Evolutionary conservation across 768 basidiomycete genomes (phyloP).

Genomic region (Lyophyllum semitale): DNA sequence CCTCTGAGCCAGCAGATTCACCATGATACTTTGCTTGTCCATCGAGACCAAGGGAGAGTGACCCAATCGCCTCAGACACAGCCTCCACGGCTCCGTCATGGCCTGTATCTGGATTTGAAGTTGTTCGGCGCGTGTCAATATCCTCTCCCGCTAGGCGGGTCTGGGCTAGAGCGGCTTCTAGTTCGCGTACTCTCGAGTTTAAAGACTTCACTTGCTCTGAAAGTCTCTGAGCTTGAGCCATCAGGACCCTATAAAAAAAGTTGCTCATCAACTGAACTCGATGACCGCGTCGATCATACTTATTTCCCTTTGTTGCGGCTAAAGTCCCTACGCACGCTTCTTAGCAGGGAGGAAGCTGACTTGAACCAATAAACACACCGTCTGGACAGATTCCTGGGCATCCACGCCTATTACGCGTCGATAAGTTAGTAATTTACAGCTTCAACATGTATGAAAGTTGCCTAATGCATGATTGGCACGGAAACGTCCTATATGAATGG

Average conservation of each 20-base stretch:
- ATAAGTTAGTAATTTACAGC: background rate
- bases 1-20: conserved; percentile 51
- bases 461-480: conserved; percentile 56
- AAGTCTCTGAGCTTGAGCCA: conserved; percentile 50
- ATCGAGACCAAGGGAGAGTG: conserved; percentile 48
- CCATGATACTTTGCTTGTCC: conserved; percentile 55
- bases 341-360: conserved; percentile 1
- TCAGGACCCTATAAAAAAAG: conserved; percentile 40
- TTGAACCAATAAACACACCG: conserved; percentile 27
- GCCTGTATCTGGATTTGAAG: conserved; percentile 14
- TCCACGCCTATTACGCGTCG: conserved; percentile 37
- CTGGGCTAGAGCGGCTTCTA: conserved; percentile 42
- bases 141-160: conserved; percentile 10
- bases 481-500: conserved; percentile 40
- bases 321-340: conserved; percentile 36
- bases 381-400: conserved; percentile 55
- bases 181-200: conserved; percentile 42
- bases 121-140: background rate
- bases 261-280: background rate
- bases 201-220: conserved; percentile 48
- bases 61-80: conserved; percentile 44
- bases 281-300: conserved; percentile 30
- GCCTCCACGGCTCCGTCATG: conserved; percentile 25
- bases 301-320: conserved; percentile 58
- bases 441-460: background rate